These are phyloP conservation scores for Cystoderma amianthinum DNA, from an alignment of 768 basidiomycete species.

Conservation along the genomic window DNA sequence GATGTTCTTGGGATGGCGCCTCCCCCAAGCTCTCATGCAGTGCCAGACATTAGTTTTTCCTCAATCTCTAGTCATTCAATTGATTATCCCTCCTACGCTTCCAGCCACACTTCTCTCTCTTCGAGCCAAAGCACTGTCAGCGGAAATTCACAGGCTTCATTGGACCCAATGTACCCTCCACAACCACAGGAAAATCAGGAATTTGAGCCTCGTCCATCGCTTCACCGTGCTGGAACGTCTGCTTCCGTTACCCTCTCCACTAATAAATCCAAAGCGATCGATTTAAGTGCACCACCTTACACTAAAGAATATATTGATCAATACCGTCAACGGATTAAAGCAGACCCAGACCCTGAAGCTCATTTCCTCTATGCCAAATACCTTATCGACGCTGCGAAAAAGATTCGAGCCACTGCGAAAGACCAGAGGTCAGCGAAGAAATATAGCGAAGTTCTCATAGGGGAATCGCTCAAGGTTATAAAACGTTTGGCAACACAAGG, in stretches of 20 bases:
- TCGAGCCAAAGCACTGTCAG: constrained; percentile 21
- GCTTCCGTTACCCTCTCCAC: constrained; percentile 51
- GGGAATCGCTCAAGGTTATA: constrained; percentile 87
- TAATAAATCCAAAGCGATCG: constrained; percentile 73
- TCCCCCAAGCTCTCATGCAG: constrained; percentile 30
- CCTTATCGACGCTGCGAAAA: constrained; percentile 95
- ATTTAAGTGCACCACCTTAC: constrained; percentile 77
- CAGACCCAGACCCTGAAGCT: constrained; percentile 95
- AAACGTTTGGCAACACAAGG: constrained; percentile 90
- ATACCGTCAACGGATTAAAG: constrained; percentile 95
- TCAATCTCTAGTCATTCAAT: too few species aligned
- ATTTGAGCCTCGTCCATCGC: constrained; percentile 48
- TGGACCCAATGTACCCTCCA: constrained; percentile 18
- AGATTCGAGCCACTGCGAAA: constrained; percentile 66
- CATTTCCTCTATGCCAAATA: constrained; percentile 99
- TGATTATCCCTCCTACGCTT: background rate
- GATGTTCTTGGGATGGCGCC: constrained; percentile 75
- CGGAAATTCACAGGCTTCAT: constrained; percentile 9
- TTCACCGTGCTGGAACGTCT: constrained; percentile 52
- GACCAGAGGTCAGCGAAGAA: constrained; percentile 84
- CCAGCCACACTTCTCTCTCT: constrained; percentile 17
- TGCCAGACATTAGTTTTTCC: background rate
- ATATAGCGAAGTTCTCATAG: constrained; percentile 82
- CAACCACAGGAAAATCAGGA: constrained; percentile 31
- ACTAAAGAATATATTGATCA: constrained; percentile 97